A percentile compares a stretch with the other conserved stretches of the same genome.
Evolutionary conservation across 2,329 filamentous ascomycete species (phyloP).

Genomic region (Fusarium ramigenum): DNA sequence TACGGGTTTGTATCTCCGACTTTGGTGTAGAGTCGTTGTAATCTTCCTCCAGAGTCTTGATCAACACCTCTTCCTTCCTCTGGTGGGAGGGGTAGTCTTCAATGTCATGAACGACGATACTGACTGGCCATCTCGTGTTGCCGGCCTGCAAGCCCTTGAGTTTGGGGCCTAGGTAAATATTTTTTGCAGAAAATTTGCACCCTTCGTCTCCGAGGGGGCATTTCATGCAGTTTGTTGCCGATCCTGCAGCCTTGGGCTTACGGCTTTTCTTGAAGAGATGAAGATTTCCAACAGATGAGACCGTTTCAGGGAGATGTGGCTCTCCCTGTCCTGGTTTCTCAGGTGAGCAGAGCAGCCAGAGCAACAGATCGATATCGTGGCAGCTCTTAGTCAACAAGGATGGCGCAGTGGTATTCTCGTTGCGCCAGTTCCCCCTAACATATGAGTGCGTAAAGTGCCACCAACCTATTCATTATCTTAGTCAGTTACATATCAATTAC

Average conservation of each 20-base stretch:
- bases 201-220: conserved; percentile 73
- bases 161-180: conserved; percentile 78
- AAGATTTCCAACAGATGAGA: conserved; percentile 80
- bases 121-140: conserved; percentile 82
- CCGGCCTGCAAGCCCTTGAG: conserved; percentile 68
- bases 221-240: conserved; percentile 85
- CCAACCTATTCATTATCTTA: conserved; percentile 69
- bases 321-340: conserved; percentile 52
- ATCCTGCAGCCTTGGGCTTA: conserved; percentile 79
- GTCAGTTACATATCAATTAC: neutral
- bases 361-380: conserved; percentile 91
- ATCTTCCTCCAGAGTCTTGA: conserved; percentile 60
- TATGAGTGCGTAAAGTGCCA: conserved; percentile 96
- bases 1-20: conserved; percentile 59
- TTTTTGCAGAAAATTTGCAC: conserved; percentile 87
- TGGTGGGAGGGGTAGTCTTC: conserved; percentile 72
- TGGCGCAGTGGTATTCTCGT: conserved; percentile 77
- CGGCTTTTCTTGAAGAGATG: conserved; percentile 80
- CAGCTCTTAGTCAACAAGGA: conserved; percentile 94
- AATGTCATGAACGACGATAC: conserved; percentile 91
- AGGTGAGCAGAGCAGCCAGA: conserved; percentile 90
- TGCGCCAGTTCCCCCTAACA: conserved; percentile 93
- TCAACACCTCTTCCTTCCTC: conserved; percentile 52
- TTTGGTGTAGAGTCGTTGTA: conserved; percentile 61
- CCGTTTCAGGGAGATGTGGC: conserved; percentile 77